These are phyloP conservation scores for Radiomyces spectabilis DNA, from an alignment of 192 early-diverging fungal species.

Conservation along the genomic window DNA sequence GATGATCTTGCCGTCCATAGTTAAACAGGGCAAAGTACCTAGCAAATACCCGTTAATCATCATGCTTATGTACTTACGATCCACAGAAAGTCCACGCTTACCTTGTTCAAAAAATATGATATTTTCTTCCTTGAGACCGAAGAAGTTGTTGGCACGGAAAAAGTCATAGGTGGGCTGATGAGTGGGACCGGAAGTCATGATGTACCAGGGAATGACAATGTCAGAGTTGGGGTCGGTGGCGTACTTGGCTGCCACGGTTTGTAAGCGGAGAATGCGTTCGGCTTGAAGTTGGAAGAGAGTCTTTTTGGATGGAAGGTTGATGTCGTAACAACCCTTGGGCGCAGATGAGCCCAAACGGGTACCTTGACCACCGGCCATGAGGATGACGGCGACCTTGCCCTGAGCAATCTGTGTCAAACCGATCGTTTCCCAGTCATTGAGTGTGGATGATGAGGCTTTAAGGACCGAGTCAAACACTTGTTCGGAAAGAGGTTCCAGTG, in stretches of 20 bases:
- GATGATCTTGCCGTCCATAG: conserved; percentile 87
- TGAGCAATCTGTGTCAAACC: conserved; percentile 77
- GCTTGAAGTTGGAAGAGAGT: conserved; percentile 92
- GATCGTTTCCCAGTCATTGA: conserved; percentile 58
- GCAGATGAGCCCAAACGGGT: conserved; percentile 73
- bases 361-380: conserved; percentile 89
- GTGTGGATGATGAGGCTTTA: conserved; percentile 40
- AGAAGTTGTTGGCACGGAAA: conserved; percentile 79
- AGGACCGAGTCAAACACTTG: conserved; percentile 60
- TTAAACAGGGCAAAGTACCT: conserved; percentile 89
- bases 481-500: conserved; percentile 70
- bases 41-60: too few relatives aligned
- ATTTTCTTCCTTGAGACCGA: conserved; percentile 80
- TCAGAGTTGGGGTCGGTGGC: conserved; percentile 27
- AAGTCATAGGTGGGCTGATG: conserved; percentile 64
- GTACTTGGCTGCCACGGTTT: conserved; percentile 48
- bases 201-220: conserved; percentile 92
- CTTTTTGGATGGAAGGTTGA: conserved; percentile 81
- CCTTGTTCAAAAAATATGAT: conserved; percentile 96
- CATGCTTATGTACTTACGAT: neutral
- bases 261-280: conserved; percentile 82
- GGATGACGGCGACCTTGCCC: conserved; percentile 89
- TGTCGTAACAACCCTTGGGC: conserved; percentile 95
- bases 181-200: conserved; percentile 98
- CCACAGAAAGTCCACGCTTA: neutral